phyloP scores from a whole-genome alignment of 495 filamentous ascomycete genomes.

The Aspergillus nidulans region DNA sequence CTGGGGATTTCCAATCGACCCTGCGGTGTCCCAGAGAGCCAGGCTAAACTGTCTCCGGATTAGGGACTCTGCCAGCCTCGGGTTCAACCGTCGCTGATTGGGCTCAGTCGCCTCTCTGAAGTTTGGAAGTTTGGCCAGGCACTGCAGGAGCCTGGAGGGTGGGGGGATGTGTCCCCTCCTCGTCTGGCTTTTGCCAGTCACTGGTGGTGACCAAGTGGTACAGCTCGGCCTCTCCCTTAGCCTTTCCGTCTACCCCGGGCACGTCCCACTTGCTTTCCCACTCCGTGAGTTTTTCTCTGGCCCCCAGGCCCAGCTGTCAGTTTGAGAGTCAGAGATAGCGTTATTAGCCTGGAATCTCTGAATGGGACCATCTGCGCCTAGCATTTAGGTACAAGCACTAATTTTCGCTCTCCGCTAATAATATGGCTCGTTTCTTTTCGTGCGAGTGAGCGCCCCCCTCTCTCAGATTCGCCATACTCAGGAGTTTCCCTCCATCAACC shows the following conservation, averaged over 20 bases:
- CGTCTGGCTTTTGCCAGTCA: conserved; percentile 6
- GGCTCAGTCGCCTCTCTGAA: not conserved
- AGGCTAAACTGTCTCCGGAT: conserved; percentile 15
- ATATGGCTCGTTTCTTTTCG: not conserved
- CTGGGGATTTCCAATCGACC: conserved; percentile 4
- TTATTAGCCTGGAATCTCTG: conserved; percentile 2
- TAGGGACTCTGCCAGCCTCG: conserved; percentile 1
- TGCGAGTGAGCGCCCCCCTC: not conserved
- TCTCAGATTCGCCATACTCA: not conserved
- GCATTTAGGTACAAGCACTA: conserved; percentile 4
- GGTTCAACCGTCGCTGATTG: conserved; percentile 11
- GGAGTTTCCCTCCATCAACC: not conserved
- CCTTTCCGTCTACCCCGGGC: conserved; percentile 13
- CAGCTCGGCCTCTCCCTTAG: conserved; percentile 14
- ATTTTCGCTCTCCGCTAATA: not conserved
- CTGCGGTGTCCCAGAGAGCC: conserved; percentile 12
- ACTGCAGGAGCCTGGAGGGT: conserved; percentile 13
- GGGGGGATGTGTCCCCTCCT: conserved; percentile 12
- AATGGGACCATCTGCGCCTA: conserved; percentile 7
- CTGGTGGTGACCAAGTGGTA: not conserved
- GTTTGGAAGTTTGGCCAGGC: conserved; percentile 9
- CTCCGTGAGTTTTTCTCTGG: too few relatives aligned
- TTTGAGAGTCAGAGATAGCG: conserved; percentile 7
- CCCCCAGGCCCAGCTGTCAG: conserved; percentile 12
- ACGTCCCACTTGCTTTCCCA: conserved; percentile 1